Evolutionary conservation across 163 green algal genomes (phyloP).

Genomic region (Chlorella variabilis): DNA sequence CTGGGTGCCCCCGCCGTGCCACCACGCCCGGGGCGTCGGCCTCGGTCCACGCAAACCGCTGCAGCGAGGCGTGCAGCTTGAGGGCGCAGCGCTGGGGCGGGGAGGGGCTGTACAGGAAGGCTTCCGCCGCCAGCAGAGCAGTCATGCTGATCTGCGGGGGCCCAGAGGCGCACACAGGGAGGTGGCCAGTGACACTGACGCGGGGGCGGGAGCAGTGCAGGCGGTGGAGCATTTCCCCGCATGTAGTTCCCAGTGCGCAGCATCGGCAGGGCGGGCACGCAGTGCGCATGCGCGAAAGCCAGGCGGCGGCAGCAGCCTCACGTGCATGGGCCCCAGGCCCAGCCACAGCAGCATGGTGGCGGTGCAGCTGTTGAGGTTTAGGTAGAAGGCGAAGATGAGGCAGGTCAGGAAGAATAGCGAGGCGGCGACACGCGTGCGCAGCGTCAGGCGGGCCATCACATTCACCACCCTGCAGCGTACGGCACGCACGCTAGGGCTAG

Average conservation of each 20-base stretch:
- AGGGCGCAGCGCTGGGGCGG: constrained; percentile 2
- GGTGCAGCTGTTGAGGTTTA: constrained; percentile 10
- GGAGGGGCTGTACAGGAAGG: constrained; percentile 25
- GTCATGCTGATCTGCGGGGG: constrained; percentile 33
- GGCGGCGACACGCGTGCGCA: constrained; percentile 8
- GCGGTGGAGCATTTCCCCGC: too few species aligned
- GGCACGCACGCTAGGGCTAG: too few species aligned
- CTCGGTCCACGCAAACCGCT: constrained; percentile 34
- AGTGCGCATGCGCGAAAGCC: too few species aligned
- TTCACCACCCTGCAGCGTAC: constrained; percentile 8
- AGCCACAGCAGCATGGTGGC: constrained; percentile 16
- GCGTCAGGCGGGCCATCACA: constrained; percentile 5
- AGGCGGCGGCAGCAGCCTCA: too few species aligned
- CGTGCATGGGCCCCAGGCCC: not conserved
- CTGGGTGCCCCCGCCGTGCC: constrained; percentile 2
- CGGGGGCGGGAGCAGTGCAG: too few species aligned
- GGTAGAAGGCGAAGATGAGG: too few species aligned
- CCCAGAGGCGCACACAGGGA: too few species aligned
- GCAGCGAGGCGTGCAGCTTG: constrained; percentile 20
- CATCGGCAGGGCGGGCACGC: too few species aligned
- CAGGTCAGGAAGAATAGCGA: constrained; percentile 7
- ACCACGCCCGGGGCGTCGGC: not conserved
- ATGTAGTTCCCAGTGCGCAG: too few species aligned
- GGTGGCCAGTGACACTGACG: too few species aligned
- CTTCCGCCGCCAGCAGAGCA: not conserved